Conservation (phyloP, 2,329 filamentous ascomycete genomes). For the Beauveria scarabaeidicola region DNA sequence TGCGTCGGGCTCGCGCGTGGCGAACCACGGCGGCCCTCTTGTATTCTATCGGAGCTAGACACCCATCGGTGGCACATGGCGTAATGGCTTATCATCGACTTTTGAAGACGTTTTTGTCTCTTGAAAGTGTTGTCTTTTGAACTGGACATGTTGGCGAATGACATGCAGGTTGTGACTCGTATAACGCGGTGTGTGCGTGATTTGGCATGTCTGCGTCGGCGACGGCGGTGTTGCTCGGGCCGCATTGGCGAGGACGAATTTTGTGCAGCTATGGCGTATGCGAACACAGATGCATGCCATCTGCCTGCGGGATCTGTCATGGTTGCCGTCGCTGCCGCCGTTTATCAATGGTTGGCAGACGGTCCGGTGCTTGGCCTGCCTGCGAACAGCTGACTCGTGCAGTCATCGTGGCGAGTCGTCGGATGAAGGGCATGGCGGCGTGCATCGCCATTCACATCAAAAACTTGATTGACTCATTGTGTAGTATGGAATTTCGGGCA, state of each 20-base stretch:
- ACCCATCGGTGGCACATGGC: background rate
- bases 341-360: background rate
- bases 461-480: background rate
- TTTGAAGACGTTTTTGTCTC: no score
- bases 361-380: background rate
- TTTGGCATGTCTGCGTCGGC: no score
- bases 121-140: no score
- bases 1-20: background rate
- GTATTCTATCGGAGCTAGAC: slow-evolving; percentile 11
- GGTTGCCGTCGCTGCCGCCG: background rate
- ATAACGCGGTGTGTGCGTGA: no score
- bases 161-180: no score
- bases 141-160: background rate
- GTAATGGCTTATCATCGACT: background rate
- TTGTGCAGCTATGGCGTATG: no score
- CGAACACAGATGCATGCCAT: background rate
- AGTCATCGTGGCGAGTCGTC: background rate
- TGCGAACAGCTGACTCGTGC: slow-evolving; percentile 10
- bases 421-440: background rate
- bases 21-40: background rate
- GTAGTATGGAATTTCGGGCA: background rate
- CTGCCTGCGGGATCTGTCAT: no score
- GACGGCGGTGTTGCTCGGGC: no score
- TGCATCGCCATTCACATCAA: background rate
- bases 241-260: no score